Conservation (phyloP, 331 rosid genomes). For the Quercus phellos region DNA sequence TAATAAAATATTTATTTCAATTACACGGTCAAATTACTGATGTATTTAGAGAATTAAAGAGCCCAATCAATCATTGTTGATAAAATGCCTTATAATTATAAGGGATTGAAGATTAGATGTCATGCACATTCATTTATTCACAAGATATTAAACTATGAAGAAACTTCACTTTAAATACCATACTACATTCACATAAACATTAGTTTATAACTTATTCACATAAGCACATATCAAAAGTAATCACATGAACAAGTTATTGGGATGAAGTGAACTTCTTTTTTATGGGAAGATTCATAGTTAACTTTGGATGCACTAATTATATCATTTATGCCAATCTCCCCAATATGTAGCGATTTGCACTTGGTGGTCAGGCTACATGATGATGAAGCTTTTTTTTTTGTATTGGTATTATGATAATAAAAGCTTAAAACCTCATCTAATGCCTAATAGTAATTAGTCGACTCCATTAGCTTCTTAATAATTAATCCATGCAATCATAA, state of each 20-base stretch:
- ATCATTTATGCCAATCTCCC: background rate
- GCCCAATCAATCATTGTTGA: too few species aligned
- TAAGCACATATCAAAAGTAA: background rate
- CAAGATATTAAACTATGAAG: too few species aligned
- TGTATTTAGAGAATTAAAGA: too few species aligned
- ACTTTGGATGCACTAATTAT: background rate
- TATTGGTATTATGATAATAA: background rate
- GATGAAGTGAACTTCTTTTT: background rate
- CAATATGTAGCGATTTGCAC: background rate
- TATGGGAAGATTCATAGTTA: background rate
- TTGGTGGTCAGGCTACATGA: background rate
- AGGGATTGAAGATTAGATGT: background rate
- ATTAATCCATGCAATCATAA: background rate
- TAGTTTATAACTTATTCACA: too few species aligned
- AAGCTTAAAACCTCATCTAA: background rate
- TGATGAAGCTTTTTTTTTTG: background rate
- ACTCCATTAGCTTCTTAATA: background rate
- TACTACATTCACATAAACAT: too few species aligned
- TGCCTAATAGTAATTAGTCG: background rate
- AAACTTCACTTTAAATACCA: too few species aligned
- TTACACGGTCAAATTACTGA: background rate
- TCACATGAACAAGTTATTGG: background rate
- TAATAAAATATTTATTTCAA: background rate
- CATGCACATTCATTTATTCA: too few species aligned
- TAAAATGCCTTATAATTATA: too few species aligned